Evolutionary conservation across 1,284 basidiomycete species (phyloP).

Genomic region (Sporisorium graminicola): DNA sequence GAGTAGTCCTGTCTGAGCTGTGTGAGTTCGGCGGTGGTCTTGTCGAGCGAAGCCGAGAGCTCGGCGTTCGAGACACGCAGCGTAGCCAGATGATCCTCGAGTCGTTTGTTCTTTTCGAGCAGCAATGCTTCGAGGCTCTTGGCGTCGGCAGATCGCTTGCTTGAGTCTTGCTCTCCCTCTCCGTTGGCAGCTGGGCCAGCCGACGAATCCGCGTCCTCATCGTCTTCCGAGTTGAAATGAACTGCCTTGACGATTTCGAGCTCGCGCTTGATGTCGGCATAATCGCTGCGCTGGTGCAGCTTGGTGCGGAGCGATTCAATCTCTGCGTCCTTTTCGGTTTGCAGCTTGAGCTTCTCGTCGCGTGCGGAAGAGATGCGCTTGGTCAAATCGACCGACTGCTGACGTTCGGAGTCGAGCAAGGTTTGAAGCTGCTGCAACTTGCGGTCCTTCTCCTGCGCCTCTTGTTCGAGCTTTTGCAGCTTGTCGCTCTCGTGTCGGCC

Average conservation of each 20-base stretch:
- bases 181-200: not conserved
- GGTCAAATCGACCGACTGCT: conserved; percentile 9
- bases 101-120: conserved; percentile 90
- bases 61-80: conserved; percentile 78
- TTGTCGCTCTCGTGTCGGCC: conserved; percentile 71
- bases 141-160: conserved; percentile 68
- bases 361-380: conserved; percentile 84
- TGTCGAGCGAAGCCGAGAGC: conserved; percentile 20
- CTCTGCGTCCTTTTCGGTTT: conserved; percentile 77
- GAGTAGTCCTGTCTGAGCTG: conserved; percentile 78
- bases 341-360: conserved; percentile 78
- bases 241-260: conserved; percentile 59
- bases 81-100: conserved; percentile 93
- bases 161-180: conserved; percentile 5
- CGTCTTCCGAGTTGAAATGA: conserved; percentile 70
- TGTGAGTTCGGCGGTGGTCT: conserved; percentile 75
- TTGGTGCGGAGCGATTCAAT: conserved; percentile 78
- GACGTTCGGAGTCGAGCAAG: conserved; percentile 33
- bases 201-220: conserved; percentile 72
- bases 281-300: conserved; percentile 72
- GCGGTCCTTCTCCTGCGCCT: conserved; percentile 60
- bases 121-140: conserved; percentile 90
- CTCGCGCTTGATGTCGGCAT: conserved; percentile 80
- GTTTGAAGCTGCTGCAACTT: conserved; percentile 35
- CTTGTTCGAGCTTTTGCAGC: conserved; percentile 79